Evolutionary conservation across 1,284 basidiomycete genomes (phyloP), one percentile per base, ranked within the genome.

Genomic region (Takashimella koratensis): DNA sequence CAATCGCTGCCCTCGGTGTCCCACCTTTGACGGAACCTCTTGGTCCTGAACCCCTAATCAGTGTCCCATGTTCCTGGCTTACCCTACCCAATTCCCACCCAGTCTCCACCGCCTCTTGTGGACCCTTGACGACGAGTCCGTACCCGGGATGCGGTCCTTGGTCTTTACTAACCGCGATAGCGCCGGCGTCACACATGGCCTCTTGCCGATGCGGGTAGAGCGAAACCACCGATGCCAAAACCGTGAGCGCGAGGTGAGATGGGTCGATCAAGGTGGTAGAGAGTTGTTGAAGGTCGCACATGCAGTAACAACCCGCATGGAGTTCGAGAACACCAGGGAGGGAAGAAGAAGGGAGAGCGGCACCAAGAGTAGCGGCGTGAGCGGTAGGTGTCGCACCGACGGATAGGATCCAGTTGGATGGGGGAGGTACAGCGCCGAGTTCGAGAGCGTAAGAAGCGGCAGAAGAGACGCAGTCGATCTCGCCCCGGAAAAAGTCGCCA

Each of bases 341-440:
- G 3, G 49, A 45, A 16, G 30, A 8, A 36, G 30, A 36, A 8
- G 30, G 30, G 30, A 36, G 30, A 8, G 42, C 55, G 4, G 30
- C 19, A 4, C 45, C 30, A 16, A 36, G 52, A 5, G 62, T 60
- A 30, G 65, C 68, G 1, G 68, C 68, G 54, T 70, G 68, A 0
- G 88, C 88, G 2, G 90, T 86, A 1, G 90, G 90, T 2, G 90
- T 92, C n/a, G 88, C 86, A 12, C 90, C 90, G 1, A 91, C 85
- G 2, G 86, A 87, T 21, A 92, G 76, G 0, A 88, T 80, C 63
- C 88, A 88, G 80, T 8, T 8, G 30, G 8, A 8, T 36, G 30
- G 30, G 81, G 80, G 40, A 67, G 70, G 59, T 16, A 46, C 54
- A 8, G 59, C 43, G n/a, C 66, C 65, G 16, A 66, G 56, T 8